Evolutionary conservation across 2,329 filamentous ascomycete genomes (phyloP), one percentile per base, ranked within the genome.

Genomic region (Fusarium secorum): DNA sequence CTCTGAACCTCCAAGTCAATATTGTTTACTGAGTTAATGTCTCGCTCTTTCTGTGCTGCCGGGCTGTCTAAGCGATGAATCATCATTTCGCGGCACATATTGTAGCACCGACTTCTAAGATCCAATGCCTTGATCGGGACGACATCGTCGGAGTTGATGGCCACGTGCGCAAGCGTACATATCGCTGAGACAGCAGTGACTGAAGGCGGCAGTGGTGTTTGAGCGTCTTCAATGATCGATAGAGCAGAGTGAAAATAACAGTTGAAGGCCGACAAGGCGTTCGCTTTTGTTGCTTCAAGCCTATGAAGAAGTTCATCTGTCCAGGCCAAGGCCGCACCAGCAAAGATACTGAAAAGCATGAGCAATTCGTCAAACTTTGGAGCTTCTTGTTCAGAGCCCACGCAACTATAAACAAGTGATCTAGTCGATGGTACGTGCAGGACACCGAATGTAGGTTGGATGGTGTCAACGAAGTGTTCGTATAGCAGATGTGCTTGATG

Each of bases 1-100:
- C 60, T 28, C n/a, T 38, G 44, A 18, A 63, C n/a, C 11, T 63
- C 60, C 5, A 63, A 22, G 4, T 44, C 60, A 13, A 63, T 38
- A 3, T n/a, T n/a, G 14, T 24, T 60, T 2, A 24, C 18, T 3
- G 20, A 35, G 3, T 3, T 17, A 5, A 17, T 18, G 1, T 26
- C 18, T 4, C 55, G 35, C 8, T 60, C 11, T 14, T 63, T 60
- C 18, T 33, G 24, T 2, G 18, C 30, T 33, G n/a, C 18, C 1
- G 55, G 36, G 6, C 44, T 41, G 5, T 63, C 60, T 4, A 63
- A 8, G 0, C 44, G 42, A 51, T 63, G 55, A 4, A 60, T 28
- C 44, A 44, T 63, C 60, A 60, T 60, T 7, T 24, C 35, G 5
- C 60, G 60, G 11, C 60, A 63, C 44, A 63, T 60, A 4, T 26